phyloP scores from a whole-genome alignment of 768 basidiomycete species.

The Psilocybe tampanensis region DNA sequence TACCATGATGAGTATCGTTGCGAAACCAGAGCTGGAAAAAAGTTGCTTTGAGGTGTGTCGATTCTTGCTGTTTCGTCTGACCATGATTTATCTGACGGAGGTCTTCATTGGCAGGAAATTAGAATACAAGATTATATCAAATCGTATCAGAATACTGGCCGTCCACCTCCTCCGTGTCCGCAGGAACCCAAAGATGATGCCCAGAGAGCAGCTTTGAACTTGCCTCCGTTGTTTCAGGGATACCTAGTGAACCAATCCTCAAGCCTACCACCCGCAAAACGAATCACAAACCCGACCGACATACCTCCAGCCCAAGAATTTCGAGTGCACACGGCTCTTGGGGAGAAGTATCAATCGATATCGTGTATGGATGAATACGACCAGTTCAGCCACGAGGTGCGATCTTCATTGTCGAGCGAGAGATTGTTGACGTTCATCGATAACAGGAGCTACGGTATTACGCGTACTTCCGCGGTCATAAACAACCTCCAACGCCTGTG shows the following conservation, averaged over 20 bases:
- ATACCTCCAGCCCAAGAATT: background rate
- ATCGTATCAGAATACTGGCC: slow-evolving; percentile 47
- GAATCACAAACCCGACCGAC: background rate
- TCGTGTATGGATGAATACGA: slow-evolving; percentile 36
- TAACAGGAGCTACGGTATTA: slow-evolving; percentile 44
- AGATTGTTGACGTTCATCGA: background rate
- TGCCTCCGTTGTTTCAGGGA: slow-evolving; percentile 51
- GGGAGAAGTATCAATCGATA: slow-evolving; percentile 40
- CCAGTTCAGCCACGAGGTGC: slow-evolving; percentile 44
- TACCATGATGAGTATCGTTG: background rate
- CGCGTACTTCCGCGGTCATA: slow-evolving; percentile 43
- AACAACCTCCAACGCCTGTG: slow-evolving; percentile 28
- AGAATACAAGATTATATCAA: slow-evolving; percentile 56
- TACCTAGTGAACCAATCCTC: background rate
- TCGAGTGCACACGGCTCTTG: background rate
- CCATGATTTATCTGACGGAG: too few species aligned
- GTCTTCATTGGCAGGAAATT: slow-evolving; percentile 44
- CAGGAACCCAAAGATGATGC: slow-evolving; percentile 44
- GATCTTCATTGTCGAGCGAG: slow-evolving; percentile 8
- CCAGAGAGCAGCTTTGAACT: slow-evolving; percentile 45
- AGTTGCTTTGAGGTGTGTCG: background rate
- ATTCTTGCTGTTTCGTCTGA: background rate
- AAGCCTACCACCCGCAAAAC: too few species aligned
- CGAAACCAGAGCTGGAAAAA: background rate
- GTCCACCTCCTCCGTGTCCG: slow-evolving; percentile 48